Base-by-base conservation (phyloP, 176 grass and related monocot genomes). In the Triticum urartu region DNA sequence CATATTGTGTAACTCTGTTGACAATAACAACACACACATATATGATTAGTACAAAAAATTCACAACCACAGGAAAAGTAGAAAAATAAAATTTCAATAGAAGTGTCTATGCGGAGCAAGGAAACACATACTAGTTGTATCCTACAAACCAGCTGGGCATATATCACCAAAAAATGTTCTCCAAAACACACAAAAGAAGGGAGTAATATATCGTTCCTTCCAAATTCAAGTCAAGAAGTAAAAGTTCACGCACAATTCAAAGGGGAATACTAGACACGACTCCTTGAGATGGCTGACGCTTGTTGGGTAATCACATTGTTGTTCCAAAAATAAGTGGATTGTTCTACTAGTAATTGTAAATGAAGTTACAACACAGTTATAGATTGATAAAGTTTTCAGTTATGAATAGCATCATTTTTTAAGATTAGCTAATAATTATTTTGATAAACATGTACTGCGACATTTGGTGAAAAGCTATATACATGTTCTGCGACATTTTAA, bases 1-100 rank as follows among this genome's bases (percentile, higher is more conserved):
- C 92, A 87, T 87, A 66, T 35, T 89, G 70, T 9, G 87, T 54
- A 79, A 89, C 68, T 56, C 92, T 94, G 52, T 72, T 14, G 18
- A 50, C 4, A 42, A 83, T 60, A 73, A 71, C 17, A 70, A 36
- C 74, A 42, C 26, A 0, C 9, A 17, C 1, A 42, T 6, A 42
- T n/a, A 52, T 68, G 1, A 33, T 30, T 20, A 50, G 13, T 32
- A 9, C 7, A 11, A 50, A 2, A 33, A 26, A n/a, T 48, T 28
- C 35, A 33, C 10, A 34, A 20, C 26, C 67, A 73, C 7, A 61
- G 25, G 32, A 72, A 60, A 72, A 39, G 1, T 25, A 40, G n/a
- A 66, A 68, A 81, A 52, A 7, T 0, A 39, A 28, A 56, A 50
- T 21, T 68, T 21, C 65, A 83, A 61, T 4, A 52, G 36, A 83